These are phyloP conservation scores for Barnettozyma vustinii DNA, from an alignment of 805 yeast species.

Conservation along the genomic window DNA sequence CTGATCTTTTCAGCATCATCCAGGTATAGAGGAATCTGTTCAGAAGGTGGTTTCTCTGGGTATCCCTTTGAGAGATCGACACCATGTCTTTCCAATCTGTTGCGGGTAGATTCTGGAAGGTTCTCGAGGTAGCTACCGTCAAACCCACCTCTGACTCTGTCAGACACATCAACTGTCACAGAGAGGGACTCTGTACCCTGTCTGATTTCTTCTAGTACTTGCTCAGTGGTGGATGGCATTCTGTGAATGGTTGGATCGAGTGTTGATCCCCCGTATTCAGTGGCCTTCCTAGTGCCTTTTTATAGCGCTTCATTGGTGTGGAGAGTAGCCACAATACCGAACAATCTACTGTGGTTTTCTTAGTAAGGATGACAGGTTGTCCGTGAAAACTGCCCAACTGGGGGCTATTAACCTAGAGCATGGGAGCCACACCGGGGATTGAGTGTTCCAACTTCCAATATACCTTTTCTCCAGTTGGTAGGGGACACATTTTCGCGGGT, in stretches of 20 bases:
- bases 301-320: neutral
- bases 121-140: neutral
- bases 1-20: conserved; percentile 37
- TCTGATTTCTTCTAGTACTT: neutral
- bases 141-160: neutral
- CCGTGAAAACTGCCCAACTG: neutral
- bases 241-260: neutral
- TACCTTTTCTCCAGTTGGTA: too few relatives aligned
- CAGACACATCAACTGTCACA: neutral
- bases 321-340: neutral
- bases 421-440: neutral
- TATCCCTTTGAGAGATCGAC: conserved; percentile 35
- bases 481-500: too few relatives aligned
- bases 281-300: neutral
- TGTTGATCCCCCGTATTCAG: neutral
- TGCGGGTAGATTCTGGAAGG: neutral
- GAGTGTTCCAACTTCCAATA: too few relatives aligned
- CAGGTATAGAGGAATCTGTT: conserved; percentile 32
- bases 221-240: neutral
- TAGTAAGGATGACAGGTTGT: neutral
- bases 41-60: conserved; percentile 30
- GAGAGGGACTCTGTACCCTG: neutral
- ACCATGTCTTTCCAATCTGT: conserved; percentile 13
- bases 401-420: neutral
- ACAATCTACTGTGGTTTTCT: neutral